phyloP scores from a whole-genome alignment of 768 basidiomycete species.

The Multifurca ochricompacta region DNA sequence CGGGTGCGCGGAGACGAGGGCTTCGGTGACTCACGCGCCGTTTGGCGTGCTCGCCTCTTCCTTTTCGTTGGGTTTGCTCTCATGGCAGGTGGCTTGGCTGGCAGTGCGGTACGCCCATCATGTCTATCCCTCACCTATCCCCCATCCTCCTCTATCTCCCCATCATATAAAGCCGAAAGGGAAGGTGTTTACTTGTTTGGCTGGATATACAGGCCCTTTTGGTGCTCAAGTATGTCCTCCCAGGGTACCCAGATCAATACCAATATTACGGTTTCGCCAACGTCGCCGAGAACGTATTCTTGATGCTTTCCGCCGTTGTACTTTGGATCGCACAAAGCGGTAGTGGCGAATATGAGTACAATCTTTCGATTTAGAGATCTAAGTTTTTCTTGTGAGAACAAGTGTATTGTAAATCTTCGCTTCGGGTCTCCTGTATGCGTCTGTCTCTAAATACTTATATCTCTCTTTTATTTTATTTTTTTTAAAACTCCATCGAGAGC shows the following conservation, averaged over 20 bases:
- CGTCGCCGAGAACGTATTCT: slow-evolving; percentile 84
- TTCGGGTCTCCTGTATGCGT: not conserved
- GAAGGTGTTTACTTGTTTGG: not conserved
- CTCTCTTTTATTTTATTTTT: not conserved
- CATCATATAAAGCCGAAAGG: not conserved
- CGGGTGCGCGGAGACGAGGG: slow-evolving; percentile 71
- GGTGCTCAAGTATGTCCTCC: slow-evolving; percentile 83
- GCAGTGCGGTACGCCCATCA: slow-evolving; percentile 71
- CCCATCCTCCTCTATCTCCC: not conserved
- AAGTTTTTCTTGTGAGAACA: not conserved
- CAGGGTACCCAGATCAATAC: slow-evolving; percentile 63
- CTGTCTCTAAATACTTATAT: not conserved
- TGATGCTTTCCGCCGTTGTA: slow-evolving; percentile 80
- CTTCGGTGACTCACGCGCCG: slow-evolving; percentile 74
- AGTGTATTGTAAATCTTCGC: not conserved
- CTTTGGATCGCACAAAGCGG: slow-evolving; percentile 89
- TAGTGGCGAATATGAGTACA: slow-evolving; percentile 89
- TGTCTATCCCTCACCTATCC: not conserved
- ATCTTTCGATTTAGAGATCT: slow-evolving; percentile 40
- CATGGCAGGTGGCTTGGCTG: slow-evolving; percentile 98
- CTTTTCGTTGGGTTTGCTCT: slow-evolving; percentile 93
- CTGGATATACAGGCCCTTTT: slow-evolving; percentile 61
- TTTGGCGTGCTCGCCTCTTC: slow-evolving; percentile 86
- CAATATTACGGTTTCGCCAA: slow-evolving; percentile 92
- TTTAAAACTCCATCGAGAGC: not conserved